Percentiles rank a stretch among this genome's conserved stretches.
Evolutionary conservation across 2,329 filamentous ascomycete genomes (phyloP).

Genomic region (Pseudopithomyces maydicus): DNA sequence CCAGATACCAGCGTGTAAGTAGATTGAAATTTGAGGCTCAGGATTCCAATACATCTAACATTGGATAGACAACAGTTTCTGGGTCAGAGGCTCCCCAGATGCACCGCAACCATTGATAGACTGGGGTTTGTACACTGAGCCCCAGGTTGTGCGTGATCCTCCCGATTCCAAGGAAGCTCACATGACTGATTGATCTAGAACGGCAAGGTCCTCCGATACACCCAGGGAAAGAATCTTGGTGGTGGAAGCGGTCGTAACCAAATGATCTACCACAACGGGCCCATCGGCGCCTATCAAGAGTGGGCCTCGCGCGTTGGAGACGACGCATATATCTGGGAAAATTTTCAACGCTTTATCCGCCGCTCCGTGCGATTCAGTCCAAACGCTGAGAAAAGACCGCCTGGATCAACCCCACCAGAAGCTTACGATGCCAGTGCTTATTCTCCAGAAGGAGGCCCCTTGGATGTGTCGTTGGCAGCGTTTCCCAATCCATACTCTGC

Average conservation of each 20-base stretch:
- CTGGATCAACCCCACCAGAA: too few relatives aligned
- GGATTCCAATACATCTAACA: constrained; percentile 8
- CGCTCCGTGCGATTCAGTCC: too few relatives aligned
- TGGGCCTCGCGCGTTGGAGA: background rate
- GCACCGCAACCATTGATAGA: constrained; percentile 27
- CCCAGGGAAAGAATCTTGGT: constrained; percentile 5
- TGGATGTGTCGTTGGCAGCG: too few relatives aligned
- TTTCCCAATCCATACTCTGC: too few relatives aligned
- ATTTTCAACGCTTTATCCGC: background rate
- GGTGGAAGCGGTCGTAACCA: constrained; percentile 17
- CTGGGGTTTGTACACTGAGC: constrained; percentile 28
- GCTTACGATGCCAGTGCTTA: too few relatives aligned
- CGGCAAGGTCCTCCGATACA: constrained; percentile 1
- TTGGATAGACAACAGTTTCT: too few relatives aligned
- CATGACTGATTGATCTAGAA: background rate
- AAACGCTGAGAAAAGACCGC: too few relatives aligned
- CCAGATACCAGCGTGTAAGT: constrained; percentile 23
- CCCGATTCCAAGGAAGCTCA: constrained; percentile 19
- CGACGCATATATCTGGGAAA: background rate
- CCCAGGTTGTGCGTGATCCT: constrained; percentile 17
- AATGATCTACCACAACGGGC: constrained; percentile 14
- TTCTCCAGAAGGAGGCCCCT: too few relatives aligned
- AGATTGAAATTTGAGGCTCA: constrained; percentile 12
- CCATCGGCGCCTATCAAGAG: constrained; percentile 14
- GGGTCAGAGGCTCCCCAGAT: too few relatives aligned